Evolutionary conservation across 225 moss, liverwort and hornwort genomes (phyloP).

Genomic region (Polytrichum commune): DNA sequence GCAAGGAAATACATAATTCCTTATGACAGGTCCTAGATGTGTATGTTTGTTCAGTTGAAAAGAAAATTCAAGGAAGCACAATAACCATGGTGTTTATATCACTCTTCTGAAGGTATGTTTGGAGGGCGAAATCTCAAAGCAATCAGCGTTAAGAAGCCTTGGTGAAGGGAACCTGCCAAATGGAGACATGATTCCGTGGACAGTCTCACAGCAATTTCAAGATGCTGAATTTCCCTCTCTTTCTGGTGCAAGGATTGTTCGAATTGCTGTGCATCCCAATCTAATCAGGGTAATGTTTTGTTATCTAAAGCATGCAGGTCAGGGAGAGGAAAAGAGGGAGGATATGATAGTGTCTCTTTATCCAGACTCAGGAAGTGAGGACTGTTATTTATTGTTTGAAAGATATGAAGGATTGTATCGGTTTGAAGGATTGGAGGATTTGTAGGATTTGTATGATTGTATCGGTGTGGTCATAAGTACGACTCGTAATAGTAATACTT

Average conservation of each 20-base stretch:
- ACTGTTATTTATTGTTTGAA: no score
- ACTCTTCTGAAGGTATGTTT: slow-evolving; percentile 47
- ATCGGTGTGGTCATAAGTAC: no score
- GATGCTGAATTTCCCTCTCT: slow-evolving; percentile 94
- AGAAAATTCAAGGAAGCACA: no score
- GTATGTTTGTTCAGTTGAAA: background rate
- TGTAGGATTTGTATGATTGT: no score
- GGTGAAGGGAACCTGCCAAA: slow-evolving; percentile 92
- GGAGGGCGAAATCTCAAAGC: slow-evolving; percentile 91
- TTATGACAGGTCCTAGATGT: background rate
- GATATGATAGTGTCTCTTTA: no score
- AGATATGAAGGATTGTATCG: no score
- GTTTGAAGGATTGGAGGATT: no score
- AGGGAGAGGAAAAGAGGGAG: background rate
- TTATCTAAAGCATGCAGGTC: background rate
- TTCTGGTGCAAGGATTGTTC: slow-evolving; percentile 88
- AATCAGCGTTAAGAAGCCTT: slow-evolving; percentile 77
- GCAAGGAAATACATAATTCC: background rate
- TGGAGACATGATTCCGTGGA: slow-evolving; percentile 98
- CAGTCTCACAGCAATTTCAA: slow-evolving; percentile 95
- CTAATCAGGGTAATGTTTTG: slow-evolving; percentile 53
- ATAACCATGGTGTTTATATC: no score
- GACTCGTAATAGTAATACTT: no score
- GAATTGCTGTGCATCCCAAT: slow-evolving; percentile 94
- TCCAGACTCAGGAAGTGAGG: no score